Evolutionary conservation across 495 filamentous ascomycete genomes (phyloP).

Genomic region (Penicillium pancosmium): DNA sequence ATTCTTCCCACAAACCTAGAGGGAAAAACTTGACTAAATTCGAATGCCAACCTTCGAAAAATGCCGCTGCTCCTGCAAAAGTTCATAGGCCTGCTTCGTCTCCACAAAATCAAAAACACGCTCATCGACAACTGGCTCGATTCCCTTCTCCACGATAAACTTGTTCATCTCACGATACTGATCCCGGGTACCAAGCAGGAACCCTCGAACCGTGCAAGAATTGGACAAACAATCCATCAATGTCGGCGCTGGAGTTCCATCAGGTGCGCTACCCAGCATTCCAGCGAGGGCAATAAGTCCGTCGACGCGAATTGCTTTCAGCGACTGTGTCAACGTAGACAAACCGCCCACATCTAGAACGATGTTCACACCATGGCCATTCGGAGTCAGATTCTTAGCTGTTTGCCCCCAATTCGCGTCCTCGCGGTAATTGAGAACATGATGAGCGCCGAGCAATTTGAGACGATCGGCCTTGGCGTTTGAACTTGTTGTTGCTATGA

Average conservation of each 20-base stretch:
- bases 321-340: slow-evolving; percentile 38
- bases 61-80: not conserved
- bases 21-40: not conserved
- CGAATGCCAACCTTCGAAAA: not conserved
- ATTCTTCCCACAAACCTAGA: not conserved
- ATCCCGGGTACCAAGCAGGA: slow-evolving; percentile 49
- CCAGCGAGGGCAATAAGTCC: slow-evolving; percentile 48
- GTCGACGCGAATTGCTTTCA: slow-evolving; percentile 39
- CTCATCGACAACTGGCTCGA: slow-evolving; percentile 60
- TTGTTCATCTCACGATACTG: slow-evolving; percentile 59
- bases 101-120: slow-evolving; percentile 53
- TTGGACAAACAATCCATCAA: slow-evolving; percentile 45
- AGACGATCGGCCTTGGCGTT: slow-evolving; percentile 59
- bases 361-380: slow-evolving; percentile 56
- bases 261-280: slow-evolving; percentile 36
- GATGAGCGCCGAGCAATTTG: slow-evolving; percentile 51
- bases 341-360: slow-evolving; percentile 59
- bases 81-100: slow-evolving; percentile 42
- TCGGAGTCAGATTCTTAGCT: slow-evolving; percentile 54
- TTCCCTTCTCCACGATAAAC: slow-evolving; percentile 55
- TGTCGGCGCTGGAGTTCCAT: slow-evolving; percentile 24
- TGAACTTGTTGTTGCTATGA: slow-evolving; percentile 72
- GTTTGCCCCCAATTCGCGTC: slow-evolving; percentile 63
- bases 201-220: slow-evolving; percentile 22
- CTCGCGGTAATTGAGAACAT: slow-evolving; percentile 62